These are phyloP conservation scores for Suillus variegatus DNA, from an alignment of 768 basidiomycete species.

Conservation along the genomic window DNA sequence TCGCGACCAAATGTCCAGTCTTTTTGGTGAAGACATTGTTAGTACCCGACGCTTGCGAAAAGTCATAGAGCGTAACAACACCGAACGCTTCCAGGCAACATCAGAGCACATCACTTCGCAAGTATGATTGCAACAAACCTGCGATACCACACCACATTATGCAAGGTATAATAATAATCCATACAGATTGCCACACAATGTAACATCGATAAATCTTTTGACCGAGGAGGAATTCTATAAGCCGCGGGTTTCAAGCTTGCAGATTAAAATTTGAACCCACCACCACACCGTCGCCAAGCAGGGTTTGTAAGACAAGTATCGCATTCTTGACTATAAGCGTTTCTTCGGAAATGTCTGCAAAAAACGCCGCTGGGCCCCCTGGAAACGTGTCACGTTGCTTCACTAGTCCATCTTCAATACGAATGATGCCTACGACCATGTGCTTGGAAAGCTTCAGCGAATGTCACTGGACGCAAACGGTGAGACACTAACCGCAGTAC, in stretches of 20 bases:
- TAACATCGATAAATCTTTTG: constrained; percentile 14
- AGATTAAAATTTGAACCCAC: constrained; percentile 1
- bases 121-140: constrained; percentile 5
- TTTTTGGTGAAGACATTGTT: neutral
- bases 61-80: neutral
- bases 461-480: neutral
- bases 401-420: constrained; percentile 21
- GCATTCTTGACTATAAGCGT: constrained; percentile 26
- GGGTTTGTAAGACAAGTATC: constrained; percentile 16
- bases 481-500: neutral
- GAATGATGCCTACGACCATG: constrained; percentile 15
- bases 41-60: neutral
- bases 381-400: constrained; percentile 18
- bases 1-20: neutral
- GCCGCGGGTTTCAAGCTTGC: neutral
- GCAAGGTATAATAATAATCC: constrained; percentile 11
- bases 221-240: neutral
- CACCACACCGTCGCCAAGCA: constrained; percentile 10
- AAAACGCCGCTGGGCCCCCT: constrained; percentile 25
- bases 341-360: constrained; percentile 18
- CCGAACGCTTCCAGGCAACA: neutral
- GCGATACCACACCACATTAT: constrained; percentile 9
- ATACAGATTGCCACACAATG: constrained; percentile 15
- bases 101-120: neutral
- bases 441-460: constrained; percentile 11